Conservation (phyloP, 441 rosid genomes). For the Croton laevigatus region DNA sequence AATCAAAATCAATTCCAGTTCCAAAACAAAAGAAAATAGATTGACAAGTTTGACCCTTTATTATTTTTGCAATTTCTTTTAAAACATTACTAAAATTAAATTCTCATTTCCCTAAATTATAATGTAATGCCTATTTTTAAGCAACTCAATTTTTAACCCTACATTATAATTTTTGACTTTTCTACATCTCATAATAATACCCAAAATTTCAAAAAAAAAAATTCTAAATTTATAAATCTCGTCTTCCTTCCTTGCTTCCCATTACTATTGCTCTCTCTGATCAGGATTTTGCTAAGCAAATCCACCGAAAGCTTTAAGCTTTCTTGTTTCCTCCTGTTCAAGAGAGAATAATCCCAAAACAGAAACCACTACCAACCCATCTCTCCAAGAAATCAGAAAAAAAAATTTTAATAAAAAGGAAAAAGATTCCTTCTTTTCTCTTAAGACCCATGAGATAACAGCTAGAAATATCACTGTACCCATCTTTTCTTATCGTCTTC, state of each 20-base stretch:
- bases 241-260: neutral
- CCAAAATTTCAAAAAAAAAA: slow-evolving; percentile 14
- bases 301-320: slow-evolving; percentile 18
- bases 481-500: slow-evolving; percentile 13
- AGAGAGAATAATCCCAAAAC: slow-evolving; percentile 26
- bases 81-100: neutral
- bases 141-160: slow-evolving; percentile 20
- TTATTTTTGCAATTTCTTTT: neutral
- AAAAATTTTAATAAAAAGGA: slow-evolving; percentile 26
- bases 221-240: neutral
- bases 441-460: slow-evolving; percentile 14
- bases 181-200: slow-evolving; percentile 28
- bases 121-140: slow-evolving; percentile 22
- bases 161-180: slow-evolving; percentile 21
- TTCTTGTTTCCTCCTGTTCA: slow-evolving; percentile 11
- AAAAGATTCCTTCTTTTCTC: slow-evolving; percentile 22
- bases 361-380: slow-evolving; percentile 25
- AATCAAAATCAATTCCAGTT: slow-evolving; percentile 18
- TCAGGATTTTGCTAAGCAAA: slow-evolving; percentile 20
- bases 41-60: neutral
- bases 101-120: neutral
- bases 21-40: neutral
- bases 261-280: neutral
- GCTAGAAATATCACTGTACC: slow-evolving; percentile 8
- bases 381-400: slow-evolving; percentile 47